Conservation (phyloP, 2,329 filamentous ascomycete species). For the Cercospora janseana region DNA sequence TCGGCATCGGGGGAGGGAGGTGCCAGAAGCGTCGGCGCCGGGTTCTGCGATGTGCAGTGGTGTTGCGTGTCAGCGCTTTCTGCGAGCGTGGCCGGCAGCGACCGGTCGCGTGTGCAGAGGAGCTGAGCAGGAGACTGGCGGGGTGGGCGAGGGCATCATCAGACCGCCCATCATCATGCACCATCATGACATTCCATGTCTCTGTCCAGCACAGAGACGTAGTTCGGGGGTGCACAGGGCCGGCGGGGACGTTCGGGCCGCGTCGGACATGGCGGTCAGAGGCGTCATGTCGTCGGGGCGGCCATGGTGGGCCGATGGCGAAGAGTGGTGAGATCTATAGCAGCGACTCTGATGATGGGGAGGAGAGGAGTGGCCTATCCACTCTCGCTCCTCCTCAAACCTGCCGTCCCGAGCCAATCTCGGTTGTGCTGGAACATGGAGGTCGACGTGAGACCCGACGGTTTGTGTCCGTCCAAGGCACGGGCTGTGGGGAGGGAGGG, state of each 20-base stretch:
- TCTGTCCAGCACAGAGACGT: constrained; percentile 9
- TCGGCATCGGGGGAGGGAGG: constrained; percentile 4
- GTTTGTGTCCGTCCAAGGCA: neutral
- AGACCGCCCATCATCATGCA: constrained; percentile 17
- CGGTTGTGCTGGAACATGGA: constrained; percentile 2
- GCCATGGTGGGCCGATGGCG: constrained; percentile 4
- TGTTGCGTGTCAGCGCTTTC: constrained; percentile 27
- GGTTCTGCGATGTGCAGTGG: constrained; percentile 1
- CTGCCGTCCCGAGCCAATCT: neutral
- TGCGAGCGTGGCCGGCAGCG: constrained; percentile 33
- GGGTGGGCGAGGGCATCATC: constrained; percentile 4
- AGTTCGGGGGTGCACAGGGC: neutral
- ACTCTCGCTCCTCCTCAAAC: constrained; percentile 13
- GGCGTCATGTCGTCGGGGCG: constrained; percentile 9
- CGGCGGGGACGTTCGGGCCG: constrained; percentile 3
- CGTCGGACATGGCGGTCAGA: constrained; percentile 1
- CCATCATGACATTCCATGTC: constrained; percentile 26
- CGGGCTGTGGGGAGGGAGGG: neutral
- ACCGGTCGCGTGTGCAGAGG: constrained; percentile 32
- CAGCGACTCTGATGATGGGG: constrained; percentile 1
- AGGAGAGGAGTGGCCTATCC: no score
- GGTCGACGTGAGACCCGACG: constrained; percentile 3
- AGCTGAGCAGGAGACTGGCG: constrained; percentile 19
- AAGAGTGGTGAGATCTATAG: constrained; percentile 12
- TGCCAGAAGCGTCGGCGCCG: neutral